These are phyloP conservation scores for Colletotrichum higginsianum DNA, from an alignment of 2,329 filamentous ascomycete species.

Conservation along the genomic window DNA sequence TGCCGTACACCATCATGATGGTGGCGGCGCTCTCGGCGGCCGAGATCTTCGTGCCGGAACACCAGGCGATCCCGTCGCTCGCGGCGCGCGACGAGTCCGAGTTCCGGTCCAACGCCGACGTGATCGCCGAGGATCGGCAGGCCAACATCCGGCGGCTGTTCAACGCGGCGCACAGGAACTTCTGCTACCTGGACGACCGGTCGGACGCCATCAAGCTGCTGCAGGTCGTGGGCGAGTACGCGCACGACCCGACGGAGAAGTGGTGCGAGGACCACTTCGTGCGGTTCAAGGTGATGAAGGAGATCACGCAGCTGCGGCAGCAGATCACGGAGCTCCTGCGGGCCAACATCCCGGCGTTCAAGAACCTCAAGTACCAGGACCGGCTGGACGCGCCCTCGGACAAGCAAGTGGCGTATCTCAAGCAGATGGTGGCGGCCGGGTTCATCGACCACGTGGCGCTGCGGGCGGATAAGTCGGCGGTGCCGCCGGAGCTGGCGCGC, in stretches of 20 bases:
- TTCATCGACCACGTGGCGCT: slow-evolving; percentile 97
- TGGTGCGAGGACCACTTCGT: slow-evolving; percentile 91
- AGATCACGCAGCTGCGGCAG: slow-evolving; percentile 84
- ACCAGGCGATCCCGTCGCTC: slow-evolving; percentile 77
- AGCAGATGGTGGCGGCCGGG: slow-evolving; percentile 91
- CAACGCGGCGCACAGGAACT: slow-evolving; percentile 82
- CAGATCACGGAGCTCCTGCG: slow-evolving; percentile 88
- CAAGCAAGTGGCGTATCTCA: slow-evolving; percentile 83
- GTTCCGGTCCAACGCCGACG: slow-evolving; percentile 75
- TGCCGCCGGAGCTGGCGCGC: slow-evolving; percentile 75
- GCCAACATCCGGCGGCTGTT: slow-evolving; percentile 73
- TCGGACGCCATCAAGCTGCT: slow-evolving; percentile 93
- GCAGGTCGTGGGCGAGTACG: slow-evolving; percentile 89
- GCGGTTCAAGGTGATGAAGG: slow-evolving; percentile 87
- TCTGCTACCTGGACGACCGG: slow-evolving; percentile 84
- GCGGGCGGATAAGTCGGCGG: slow-evolving; percentile 86
- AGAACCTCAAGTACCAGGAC: slow-evolving; percentile 68
- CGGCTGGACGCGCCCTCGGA: slow-evolving; percentile 72
- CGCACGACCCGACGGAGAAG: slow-evolving; percentile 77
- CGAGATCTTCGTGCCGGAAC: slow-evolving; percentile 89
- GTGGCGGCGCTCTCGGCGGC: slow-evolving; percentile 91
- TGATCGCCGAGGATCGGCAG: slow-evolving; percentile 79
- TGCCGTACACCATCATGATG: slow-evolving; percentile 88
- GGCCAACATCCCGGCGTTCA: slow-evolving; percentile 78
- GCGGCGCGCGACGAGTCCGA: slow-evolving; percentile 63